phyloP scores from a whole-genome alignment of 202 grass and related monocot genomes.

The Musa balbisiana region DNA sequence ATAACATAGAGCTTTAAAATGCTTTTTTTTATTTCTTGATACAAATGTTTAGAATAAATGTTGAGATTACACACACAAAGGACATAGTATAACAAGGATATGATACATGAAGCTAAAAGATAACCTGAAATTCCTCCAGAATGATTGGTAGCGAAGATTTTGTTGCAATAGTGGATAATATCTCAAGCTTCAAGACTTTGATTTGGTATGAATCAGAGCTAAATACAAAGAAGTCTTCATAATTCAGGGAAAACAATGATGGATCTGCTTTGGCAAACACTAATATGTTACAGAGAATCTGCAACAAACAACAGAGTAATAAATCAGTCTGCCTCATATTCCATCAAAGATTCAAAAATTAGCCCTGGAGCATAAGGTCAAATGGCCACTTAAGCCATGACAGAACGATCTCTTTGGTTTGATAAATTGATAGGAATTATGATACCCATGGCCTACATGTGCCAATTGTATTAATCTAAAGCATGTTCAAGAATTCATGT shows the following conservation, averaged over 20 bases:
- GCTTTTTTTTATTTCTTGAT: too few relatives aligned
- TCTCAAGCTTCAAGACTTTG: slow-evolving; percentile 88
- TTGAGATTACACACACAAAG: neutral
- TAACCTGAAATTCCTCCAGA: slow-evolving; percentile 93
- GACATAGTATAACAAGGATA: neutral
- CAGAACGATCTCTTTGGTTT: too few relatives aligned
- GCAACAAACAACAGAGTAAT: slow-evolving; percentile 7
- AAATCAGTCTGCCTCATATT: neutral
- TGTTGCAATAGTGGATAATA: slow-evolving; percentile 69
- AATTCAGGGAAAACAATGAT: slow-evolving; percentile 51
- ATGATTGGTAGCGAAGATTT: slow-evolving; percentile 56
- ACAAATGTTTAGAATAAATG: too few relatives aligned
- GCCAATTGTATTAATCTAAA: too few relatives aligned
- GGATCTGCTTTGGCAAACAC: slow-evolving; percentile 77
- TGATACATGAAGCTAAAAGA: neutral
- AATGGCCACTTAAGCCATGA: too few relatives aligned
- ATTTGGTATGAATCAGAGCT: slow-evolving; percentile 69
- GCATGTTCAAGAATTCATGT: too few relatives aligned
- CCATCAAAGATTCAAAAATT: neutral
- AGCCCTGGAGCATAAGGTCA: neutral
- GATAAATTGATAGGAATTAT: too few relatives aligned
- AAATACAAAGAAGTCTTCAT: slow-evolving; percentile 89
- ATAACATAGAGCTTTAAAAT: too few relatives aligned
- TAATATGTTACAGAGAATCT: slow-evolving; percentile 93
- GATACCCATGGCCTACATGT: too few relatives aligned